Base-by-base conservation (phyloP, 768 basidiomycete genomes). In the Termitomyces eurrhizus region DNA sequence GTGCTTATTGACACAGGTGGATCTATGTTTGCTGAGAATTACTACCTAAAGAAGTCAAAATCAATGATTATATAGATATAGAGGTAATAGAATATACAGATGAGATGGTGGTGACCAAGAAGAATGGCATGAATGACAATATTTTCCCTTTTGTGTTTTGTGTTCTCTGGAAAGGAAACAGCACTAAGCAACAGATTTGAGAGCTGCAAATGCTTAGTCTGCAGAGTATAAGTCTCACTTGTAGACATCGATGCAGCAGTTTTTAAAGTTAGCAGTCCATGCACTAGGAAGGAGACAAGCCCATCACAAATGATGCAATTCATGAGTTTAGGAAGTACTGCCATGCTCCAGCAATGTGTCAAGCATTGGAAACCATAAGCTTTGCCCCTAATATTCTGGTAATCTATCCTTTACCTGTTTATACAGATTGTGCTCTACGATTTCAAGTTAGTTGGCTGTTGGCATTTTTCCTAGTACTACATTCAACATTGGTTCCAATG, bases 31-130 rank as follows among this genome's bases (percentile, higher is more conserved):
- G 86, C 18, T 84, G 80, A 9, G 81, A 79, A 16, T 76, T 71
- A 24, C 76, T 79, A 63, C 78, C 83, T 83, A 58, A 5, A n/a
- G 44, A 2, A n/a, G n/a, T 48, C 29, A 11, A 3, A 5, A 48
- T 52, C 13, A 58, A 18, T 3, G 45, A 12, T 16, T 12, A 16
- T 14, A 29, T 14, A 8, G 79, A n/a, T n/a, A n/a, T n/a, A n/a
- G n/a, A n/a, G n/a, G n/a, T n/a, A n/a, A n/a, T n/a, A n/a, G n/a
- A n/a, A n/a, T n/a, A n/a, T n/a, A n/a, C n/a, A n/a, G n/a, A n/a
- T n/a, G n/a, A n/a, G n/a, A n/a, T n/a, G n/a, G 73, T 95, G 93
- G 69, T 96, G 92, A 1, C 85, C 84, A 39, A 95, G 67, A 18
- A 93, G 78, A 13, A 93, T 63, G 53, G 84, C 73, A 29, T 89